phyloP scores from a whole-genome alignment of 2,329 filamentous ascomycete species.

The Westerdykella aurantiaca region DNA sequence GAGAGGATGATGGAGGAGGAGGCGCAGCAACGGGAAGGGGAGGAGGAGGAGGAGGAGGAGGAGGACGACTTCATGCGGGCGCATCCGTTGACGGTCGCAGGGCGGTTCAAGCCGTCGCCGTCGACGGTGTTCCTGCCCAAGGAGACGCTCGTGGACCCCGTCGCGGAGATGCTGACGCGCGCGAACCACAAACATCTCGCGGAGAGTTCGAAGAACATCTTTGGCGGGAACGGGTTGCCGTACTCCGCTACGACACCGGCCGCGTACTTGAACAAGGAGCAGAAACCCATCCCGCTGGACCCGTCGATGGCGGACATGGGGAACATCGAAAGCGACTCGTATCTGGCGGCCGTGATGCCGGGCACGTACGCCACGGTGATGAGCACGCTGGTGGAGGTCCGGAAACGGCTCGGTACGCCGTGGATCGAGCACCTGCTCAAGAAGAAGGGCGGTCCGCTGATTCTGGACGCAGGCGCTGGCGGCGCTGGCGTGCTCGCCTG shows the following conservation, averaged over 20 bases:
- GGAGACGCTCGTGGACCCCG: constrained; percentile 62
- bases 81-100: constrained; percentile 68
- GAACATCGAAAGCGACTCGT: constrained; percentile 69
- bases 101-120: constrained; percentile 68
- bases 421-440: constrained; percentile 64
- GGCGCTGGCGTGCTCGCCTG: constrained; percentile 71
- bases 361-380: constrained; percentile 63
- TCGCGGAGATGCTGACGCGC: constrained; percentile 60
- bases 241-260: constrained; percentile 65
- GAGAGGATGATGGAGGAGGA: constrained; percentile 26
- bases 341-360: constrained; percentile 63
- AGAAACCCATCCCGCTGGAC: constrained; percentile 60
- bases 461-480: constrained; percentile 69
- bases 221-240: constrained; percentile 72
- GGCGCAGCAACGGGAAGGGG: constrained; percentile 34
- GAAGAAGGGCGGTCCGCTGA: constrained; percentile 55
- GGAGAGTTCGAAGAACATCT: constrained; percentile 63
- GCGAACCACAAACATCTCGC: constrained; percentile 66
- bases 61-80: constrained; percentile 49
- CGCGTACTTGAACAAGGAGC: constrained; percentile 49
- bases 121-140: constrained; percentile 70
- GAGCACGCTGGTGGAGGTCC: constrained; percentile 65
- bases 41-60: constrained; percentile 24
- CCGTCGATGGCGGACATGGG: constrained; percentile 62
- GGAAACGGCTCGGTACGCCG: constrained; percentile 62